These are phyloP conservation scores for Solanum boliviense DNA, from an alignment of 257 asterid genomes.

Conservation along the genomic window DNA sequence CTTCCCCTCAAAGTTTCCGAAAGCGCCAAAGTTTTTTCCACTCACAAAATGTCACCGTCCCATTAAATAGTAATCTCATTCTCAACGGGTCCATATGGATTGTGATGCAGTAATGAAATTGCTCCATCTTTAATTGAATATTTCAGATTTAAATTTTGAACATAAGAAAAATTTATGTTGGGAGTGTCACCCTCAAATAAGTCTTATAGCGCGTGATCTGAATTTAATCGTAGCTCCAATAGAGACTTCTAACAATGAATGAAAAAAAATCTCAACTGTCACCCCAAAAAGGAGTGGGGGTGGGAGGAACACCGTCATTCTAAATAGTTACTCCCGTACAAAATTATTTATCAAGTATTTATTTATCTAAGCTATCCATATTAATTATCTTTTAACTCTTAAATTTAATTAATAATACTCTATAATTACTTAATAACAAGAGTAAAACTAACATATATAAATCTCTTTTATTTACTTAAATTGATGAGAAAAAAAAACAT, in stretches of 20 bases:
- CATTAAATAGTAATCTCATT: neutral
- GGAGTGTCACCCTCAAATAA: no score
- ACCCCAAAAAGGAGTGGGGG: neutral
- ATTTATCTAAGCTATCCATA: neutral
- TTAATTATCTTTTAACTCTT: no score
- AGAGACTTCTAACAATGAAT: rapidly evolving
- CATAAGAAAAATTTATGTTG: rapidly evolving
- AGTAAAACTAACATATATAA: neutral
- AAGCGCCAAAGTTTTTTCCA: neutral
- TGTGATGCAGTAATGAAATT: rapidly evolving
- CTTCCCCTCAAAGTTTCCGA: conserved; percentile 3
- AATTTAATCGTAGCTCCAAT: no score
- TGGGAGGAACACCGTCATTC: neutral
- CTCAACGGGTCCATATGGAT: no score
- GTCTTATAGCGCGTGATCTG: no score
- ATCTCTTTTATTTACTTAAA: neutral
- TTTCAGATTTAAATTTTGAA: rapidly evolving
- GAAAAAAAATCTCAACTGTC: neutral
- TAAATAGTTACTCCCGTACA: neutral
- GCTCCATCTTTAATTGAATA: no score
- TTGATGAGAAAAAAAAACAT: neutral
- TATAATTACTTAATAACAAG: neutral
- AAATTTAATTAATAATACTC: neutral
- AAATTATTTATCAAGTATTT: no score
- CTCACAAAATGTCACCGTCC: conserved; percentile 7